Evolutionary conservation across 495 filamentous ascomycete genomes (phyloP), one percentile per base, ranked within the genome.

Genomic region (Hapsidospora chrysogenum): DNA sequence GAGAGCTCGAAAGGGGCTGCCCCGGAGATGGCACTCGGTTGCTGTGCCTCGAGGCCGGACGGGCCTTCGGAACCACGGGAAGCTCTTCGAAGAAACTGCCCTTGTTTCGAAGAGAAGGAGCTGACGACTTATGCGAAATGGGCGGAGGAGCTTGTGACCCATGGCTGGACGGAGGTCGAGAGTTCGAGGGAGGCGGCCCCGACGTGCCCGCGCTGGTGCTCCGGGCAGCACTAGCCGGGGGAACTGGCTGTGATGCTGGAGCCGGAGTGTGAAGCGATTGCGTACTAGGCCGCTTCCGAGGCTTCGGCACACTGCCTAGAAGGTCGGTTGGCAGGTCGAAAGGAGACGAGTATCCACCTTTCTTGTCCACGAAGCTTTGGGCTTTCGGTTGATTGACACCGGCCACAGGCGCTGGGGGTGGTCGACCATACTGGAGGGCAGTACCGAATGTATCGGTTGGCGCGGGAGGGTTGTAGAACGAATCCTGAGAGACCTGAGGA

Each of bases 281-380:
- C 33, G 53, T 54, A 37, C 57, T 68, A 31, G 53, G 51, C 37
- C 69, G 56, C 58, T 72, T 73, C 55, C 70, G 68, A 19, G 78
- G 77, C 36, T 72, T 71, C 13, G 76, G 66, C 11, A 95, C 66
- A n/a, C n/a, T 27, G n/a, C 20, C 25, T 7, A 36, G 16, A n/a
- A 36, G n/a, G 31, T 93, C 87, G 56, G 92, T 83, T 2, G 89
- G 89, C 3, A 97, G 68, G 53, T 97, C 89, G 44, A 93, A 97
- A 3, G 89, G 89, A 17, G 85, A 94, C 20, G 73, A 68, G 50
- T 96, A 97, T 8, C 87, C 86, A 28, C 85, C 76, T 52, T 92
- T 96, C 42, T 85, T 87, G 48, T 85, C 78, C 4, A 71, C 80
- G 52, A 92, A 97, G 49, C 87, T 95, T 41, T 80, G 63, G 0